These are phyloP conservation scores for Cryptococcus amylolentus DNA, from an alignment of 1,284 basidiomycete genomes.

Conservation along the genomic window DNA sequence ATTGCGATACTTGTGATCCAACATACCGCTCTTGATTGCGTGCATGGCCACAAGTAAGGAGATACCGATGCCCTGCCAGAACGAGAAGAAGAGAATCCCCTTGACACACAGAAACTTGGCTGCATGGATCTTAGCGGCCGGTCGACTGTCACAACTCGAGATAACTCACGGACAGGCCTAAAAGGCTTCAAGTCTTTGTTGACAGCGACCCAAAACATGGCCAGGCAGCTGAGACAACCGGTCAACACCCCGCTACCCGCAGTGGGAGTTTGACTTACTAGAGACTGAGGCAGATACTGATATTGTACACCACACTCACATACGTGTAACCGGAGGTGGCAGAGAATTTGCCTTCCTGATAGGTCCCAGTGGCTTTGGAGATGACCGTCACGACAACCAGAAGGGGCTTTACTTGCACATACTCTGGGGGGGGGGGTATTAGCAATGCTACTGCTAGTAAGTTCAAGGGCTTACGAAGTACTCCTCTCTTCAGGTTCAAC, in stretches of 20 bases:
- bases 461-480: slow-evolving; percentile 66
- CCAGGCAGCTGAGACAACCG: slow-evolving; percentile 64
- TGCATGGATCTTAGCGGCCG: slow-evolving; percentile 34
- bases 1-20: neutral
- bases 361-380: slow-evolving; percentile 80
- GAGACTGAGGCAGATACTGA: slow-evolving; percentile 52
- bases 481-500: slow-evolving; percentile 88
- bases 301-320: slow-evolving; percentile 71
- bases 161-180: slow-evolving; percentile 56
- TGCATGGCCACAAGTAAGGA: slow-evolving; percentile 83
- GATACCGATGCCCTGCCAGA: slow-evolving; percentile 90
- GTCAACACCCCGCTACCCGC: neutral
- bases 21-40: slow-evolving; percentile 61
- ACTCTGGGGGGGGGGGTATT: slow-evolving; percentile 60
- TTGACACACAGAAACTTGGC: slow-evolving; percentile 98
- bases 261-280: slow-evolving; percentile 33
- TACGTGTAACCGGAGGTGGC: slow-evolving; percentile 87
- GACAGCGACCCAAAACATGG: slow-evolving; percentile 91
- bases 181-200: slow-evolving; percentile 81
- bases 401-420: slow-evolving; percentile 93
- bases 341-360: slow-evolving; percentile 82
- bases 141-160: too few species aligned
- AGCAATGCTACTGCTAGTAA: neutral
- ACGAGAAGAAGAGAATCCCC: slow-evolving; percentile 95
- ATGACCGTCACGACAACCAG: slow-evolving; percentile 80